phyloP scores from a whole-genome alignment of 129 eudicot genomes.

The Ambrosia artemisiifolia region DNA sequence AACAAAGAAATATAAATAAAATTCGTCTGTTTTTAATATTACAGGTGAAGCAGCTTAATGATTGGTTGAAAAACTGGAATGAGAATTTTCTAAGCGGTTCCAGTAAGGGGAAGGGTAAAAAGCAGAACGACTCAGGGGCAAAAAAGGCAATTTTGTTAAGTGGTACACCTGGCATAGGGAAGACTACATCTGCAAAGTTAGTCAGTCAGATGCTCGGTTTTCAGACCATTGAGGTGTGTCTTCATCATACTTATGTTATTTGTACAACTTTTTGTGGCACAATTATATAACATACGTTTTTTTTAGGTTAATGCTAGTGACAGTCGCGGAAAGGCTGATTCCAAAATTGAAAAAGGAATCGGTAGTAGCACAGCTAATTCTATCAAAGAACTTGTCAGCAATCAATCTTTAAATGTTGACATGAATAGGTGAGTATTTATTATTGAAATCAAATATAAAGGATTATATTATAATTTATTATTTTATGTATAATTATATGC shows the following conservation, averaged over 20 bases:
- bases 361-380: constrained; percentile 91
- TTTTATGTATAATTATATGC: neutral
- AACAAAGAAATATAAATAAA: neutral
- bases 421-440: constrained; percentile 53
- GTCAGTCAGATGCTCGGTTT: constrained; percentile 92
- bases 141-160: constrained; percentile 81
- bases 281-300: neutral
- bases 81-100: constrained; percentile 50
- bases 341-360: constrained; percentile 85
- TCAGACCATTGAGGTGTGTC: constrained; percentile 72
- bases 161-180: constrained; percentile 97
- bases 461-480: neutral
- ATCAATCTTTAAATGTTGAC: constrained; percentile 55
- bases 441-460: constrained; percentile 4
- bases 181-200: constrained; percentile 90
- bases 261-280: constrained; percentile 1
- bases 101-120: constrained; percentile 69
- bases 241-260: neutral
- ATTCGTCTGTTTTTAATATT: neutral
- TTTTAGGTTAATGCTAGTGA: constrained; percentile 95
- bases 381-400: constrained; percentile 82
- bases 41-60: constrained; percentile 88
- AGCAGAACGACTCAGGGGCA: constrained; percentile 57
- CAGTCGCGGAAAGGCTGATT: constrained; percentile 95
- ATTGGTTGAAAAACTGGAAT: constrained; percentile 79